Conservation (phyloP, 148 eudicot genomes). For the Chenopodium album region DNA sequence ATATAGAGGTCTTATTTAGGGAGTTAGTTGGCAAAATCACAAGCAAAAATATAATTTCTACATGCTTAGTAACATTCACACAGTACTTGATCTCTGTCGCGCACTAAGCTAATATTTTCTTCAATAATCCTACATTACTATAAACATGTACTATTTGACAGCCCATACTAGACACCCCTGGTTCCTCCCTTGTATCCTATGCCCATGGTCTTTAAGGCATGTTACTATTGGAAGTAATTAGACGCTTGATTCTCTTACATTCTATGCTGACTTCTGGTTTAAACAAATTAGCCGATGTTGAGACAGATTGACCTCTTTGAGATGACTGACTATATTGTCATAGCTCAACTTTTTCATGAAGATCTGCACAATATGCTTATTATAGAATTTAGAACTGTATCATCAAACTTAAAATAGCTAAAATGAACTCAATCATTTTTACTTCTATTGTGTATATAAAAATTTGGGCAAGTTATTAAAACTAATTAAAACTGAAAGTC, state of each 20-base stretch:
- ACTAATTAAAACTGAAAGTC: neutral
- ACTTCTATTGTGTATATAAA: neutral
- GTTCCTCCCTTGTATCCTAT: neutral
- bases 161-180: neutral
- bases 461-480: neutral
- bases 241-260: neutral
- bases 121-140: too few species aligned
- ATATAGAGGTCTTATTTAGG: neutral
- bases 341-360: neutral
- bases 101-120: neutral
- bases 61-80: neutral
- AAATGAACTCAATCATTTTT: neutral
- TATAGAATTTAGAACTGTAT: neutral
- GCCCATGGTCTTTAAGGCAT: neutral
- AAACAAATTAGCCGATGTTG: neutral
- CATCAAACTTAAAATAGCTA: neutral
- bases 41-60: neutral
- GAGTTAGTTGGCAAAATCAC: neutral
- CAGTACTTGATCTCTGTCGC: neutral
- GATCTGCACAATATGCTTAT: neutral
- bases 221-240: neutral
- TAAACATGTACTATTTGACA: too few species aligned
- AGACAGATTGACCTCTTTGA: neutral
- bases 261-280: neutral
- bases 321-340: neutral